Evolutionary conservation across 169 alveolate species (phyloP), one percentile per base, ranked within the genome.

Genomic region (Miamiensis avidus): DNA sequence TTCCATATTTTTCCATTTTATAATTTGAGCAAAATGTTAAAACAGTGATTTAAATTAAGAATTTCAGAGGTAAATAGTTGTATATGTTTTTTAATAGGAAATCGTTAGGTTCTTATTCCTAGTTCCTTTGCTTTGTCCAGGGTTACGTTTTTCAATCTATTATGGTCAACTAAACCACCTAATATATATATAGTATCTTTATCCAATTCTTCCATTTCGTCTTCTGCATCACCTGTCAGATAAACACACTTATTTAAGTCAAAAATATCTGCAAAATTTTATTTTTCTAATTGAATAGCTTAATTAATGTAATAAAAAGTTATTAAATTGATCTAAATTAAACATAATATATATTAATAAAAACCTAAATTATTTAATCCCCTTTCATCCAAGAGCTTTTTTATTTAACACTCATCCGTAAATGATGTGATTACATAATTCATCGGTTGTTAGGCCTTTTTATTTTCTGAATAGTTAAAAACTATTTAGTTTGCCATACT

Each of bases 101-200:
- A 75, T 76, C 82, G 79, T 65, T 75, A 33, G n/a, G 77, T 74
- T 27, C 79, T 74, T 0, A 79, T 74, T 25, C 84, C 84, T 78
- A 76, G 11, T 79, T 83, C 85, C 30, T 28, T 49, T 11, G 87
- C 89, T 49, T 84, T 77, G 65, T 83, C 76, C 20, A 34, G 74
- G 26, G 92, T 83, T 29, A 83, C 77, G n/a, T 74, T 76, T 83
- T 85, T 89, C 75, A 84, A 82, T 82, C 90, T 85, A 73, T 84
- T 85, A 34, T 89, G 89, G 69, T 89, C 91, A 30, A 87, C 90
- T 75, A 89, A 34, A 26, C 87, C 89, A 31, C 91, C 87, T 20
- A 84, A 81, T 15, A 89, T 85, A 64, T 85, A 82, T 25, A 81
- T 79, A 49, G 72, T 76, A 29, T 79, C 75, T 28, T 65, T 26